Conservation (phyloP, 192 early-diverging fungal species). For the Coemansia sp. region DNA sequence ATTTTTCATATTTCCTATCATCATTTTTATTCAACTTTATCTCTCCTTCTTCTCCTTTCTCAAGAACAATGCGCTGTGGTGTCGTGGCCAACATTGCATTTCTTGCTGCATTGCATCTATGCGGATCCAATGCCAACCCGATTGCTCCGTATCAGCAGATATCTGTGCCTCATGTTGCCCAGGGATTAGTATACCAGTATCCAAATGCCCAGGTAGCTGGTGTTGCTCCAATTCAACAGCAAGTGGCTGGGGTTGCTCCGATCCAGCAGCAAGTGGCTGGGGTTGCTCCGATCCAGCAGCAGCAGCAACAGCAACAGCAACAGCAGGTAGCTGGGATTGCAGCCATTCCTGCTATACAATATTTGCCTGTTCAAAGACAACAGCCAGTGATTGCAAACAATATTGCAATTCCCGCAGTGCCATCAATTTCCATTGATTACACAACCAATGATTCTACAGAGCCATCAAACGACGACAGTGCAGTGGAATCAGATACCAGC, state of each 20-base stretch:
- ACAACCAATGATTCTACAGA: neutral
- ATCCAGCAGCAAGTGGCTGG: slow-evolving; percentile 4
- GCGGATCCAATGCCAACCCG: neutral
- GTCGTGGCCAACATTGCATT: neutral
- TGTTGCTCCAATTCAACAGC: slow-evolving; percentile 2
- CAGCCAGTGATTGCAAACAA: neutral
- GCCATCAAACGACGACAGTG: neutral
- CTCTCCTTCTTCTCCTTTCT: neutral
- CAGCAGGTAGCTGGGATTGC: slow-evolving; percentile 2
- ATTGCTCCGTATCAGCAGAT: slow-evolving; percentile 10
- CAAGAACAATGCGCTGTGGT: neutral
- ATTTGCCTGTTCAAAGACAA: slow-evolving; percentile 1
- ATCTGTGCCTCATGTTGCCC: neutral
- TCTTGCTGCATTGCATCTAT: neutral
- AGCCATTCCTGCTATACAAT: neutral
- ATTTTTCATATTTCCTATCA: too few relatives aligned
- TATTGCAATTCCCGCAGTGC: neutral
- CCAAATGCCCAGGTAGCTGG: slow-evolving; percentile 6
- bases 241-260: neutral
- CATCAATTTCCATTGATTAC: neutral
- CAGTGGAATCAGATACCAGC: neutral
- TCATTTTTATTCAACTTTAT: too few relatives aligned
- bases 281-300: neutral
- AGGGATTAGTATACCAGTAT: slow-evolving; percentile 4
- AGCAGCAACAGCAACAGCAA: neutral